Base-by-base conservation (phyloP, 345 rosid genomes). In the Jatropha curcas region DNA sequence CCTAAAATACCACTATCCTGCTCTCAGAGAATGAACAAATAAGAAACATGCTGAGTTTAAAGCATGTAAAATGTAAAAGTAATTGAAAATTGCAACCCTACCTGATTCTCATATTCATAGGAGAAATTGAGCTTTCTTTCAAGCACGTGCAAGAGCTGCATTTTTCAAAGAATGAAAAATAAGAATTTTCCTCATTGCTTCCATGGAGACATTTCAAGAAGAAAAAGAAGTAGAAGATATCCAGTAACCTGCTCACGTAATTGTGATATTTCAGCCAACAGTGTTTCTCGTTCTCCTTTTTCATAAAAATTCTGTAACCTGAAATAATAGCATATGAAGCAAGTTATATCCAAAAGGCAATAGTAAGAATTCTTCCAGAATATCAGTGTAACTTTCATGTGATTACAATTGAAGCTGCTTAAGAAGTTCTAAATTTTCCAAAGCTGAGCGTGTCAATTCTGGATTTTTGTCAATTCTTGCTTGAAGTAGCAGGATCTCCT, bases 401-500 rank as follows among this genome's bases (percentile, higher is more conserved):
- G 50, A 80, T 34, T 90, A 92, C 98, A 73, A 65, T 76, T 83
- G 89, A 79, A 89, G 89, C 81, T 88, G 87, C 76, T 92, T 88
- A 62, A 52, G 79, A 67, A 89, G 96, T 83, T 86, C 86, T 57
- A 78, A 84, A 77, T 89, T 88, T 86, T 89, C 92, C 74, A 79
- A 58, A 71, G 90, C 82, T 79, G 76, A 81, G 80, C 83, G 85
- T 34, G 84, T 82, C 84, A 87, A 68, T 78, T 89, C 87, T 35
- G 92, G 92, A 69, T 80, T 88, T 76, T 65, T 86, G 61, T 86
- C 85, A 61, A 85, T 74, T 80, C 86, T 88, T 66, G 79, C 80
- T 60, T 63, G 85, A 72, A 90, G 91, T 73, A 90, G 75, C 74
- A 83, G 83, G 82, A 85, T 88, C 81, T 90, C 96, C 80, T 81